Evolutionary conservation across 305 asterid genomes (phyloP).

Genomic region (Solanum hybrid): DNA sequence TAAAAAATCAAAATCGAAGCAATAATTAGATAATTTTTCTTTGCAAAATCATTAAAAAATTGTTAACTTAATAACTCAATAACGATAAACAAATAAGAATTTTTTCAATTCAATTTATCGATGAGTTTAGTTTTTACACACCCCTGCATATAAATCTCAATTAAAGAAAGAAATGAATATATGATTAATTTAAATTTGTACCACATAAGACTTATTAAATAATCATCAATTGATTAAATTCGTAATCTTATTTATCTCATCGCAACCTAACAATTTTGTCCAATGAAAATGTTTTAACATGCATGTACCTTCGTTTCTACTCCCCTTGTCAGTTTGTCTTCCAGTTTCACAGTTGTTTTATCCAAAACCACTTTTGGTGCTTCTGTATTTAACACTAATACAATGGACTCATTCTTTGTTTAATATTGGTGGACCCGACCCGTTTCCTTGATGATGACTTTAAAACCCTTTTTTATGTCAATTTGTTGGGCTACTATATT

Average conservation of each 20-base stretch:
- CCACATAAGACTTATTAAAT: background rate
- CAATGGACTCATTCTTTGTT: constrained; percentile 18
- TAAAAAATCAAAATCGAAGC: no score
- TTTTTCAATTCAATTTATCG: background rate
- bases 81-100: background rate
- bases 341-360: constrained; percentile 4
- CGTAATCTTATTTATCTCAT: background rate
- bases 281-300: background rate
- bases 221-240: background rate
- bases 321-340: background rate
- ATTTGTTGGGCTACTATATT: background rate
- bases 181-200: background rate
- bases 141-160: background rate
- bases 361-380: constrained; percentile 30
- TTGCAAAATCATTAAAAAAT: background rate
- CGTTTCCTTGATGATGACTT: constrained; percentile 1
- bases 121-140: background rate
- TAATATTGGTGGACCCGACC: background rate
- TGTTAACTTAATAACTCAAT: background rate
- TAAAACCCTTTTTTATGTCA: background rate
- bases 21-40: no score
- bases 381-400: constrained; percentile 4
- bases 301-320: background rate
- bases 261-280: background rate
- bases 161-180: no score